These are phyloP conservation scores for Salix brachista DNA, from an alignment of 345 rosid species.

Conservation along the genomic window DNA sequence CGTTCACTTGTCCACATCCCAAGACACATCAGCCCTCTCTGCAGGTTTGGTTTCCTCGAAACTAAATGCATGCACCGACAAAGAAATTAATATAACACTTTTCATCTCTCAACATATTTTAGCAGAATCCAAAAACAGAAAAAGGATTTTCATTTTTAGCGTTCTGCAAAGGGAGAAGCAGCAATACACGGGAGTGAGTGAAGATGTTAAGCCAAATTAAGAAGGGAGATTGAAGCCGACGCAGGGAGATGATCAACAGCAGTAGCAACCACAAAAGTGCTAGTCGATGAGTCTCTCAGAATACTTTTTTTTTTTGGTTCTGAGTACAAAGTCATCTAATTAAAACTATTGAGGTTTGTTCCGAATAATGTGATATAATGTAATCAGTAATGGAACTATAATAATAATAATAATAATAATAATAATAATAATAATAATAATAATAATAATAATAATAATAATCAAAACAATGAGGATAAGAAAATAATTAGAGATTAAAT, in stretches of 20 bases:
- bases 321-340: no score
- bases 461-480: no score
- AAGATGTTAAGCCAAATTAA: constrained; percentile 25
- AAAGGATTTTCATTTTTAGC: neutral
- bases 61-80: constrained; percentile 19
- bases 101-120: neutral
- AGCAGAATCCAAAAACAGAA: neutral
- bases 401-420: no score
- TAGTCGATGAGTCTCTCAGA: neutral
- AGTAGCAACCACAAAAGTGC: constrained; percentile 40
- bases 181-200: constrained; percentile 5
- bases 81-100: neutral
- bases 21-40: neutral
- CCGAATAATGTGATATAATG: no score
- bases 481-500: no score
- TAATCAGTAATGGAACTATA: no score
- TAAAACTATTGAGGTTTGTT: no score
- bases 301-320: no score
- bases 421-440: no score
- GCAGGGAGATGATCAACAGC: constrained; percentile 14
- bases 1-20: constrained; percentile 9
- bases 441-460: no score
- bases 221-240: constrained; percentile 31
- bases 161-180: constrained; percentile 12
- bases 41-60: neutral